Evolutionary conservation across 768 basidiomycete species (phyloP).

Genomic region (Lentinus brumalis): DNA sequence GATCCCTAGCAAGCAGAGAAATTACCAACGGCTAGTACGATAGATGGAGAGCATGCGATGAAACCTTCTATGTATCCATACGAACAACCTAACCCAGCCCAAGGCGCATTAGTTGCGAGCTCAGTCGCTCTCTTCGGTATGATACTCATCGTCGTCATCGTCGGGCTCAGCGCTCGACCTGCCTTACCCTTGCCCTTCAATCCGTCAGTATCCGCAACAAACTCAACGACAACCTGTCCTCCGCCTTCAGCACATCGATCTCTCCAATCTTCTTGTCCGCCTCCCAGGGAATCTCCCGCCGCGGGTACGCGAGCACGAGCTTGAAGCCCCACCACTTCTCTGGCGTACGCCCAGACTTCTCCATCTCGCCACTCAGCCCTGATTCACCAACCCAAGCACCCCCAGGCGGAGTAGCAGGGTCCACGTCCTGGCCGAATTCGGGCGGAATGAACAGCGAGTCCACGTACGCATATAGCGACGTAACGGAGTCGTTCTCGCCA

Average conservation of each 20-base stretch:
- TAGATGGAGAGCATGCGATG: no score
- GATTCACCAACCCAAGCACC: constrained; percentile 33
- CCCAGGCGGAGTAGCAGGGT: constrained; percentile 46
- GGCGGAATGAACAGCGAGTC: constrained; percentile 60
- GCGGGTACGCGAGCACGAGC: constrained; percentile 69
- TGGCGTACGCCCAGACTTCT: constrained; percentile 21
- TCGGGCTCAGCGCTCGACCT: constrained; percentile 26
- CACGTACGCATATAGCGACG: constrained; percentile 71
- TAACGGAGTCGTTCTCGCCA: constrained; percentile 48
- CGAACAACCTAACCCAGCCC: no score
- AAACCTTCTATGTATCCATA: no score
- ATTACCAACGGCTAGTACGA: no score
- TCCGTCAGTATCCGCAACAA: constrained; percentile 30
- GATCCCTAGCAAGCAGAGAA: no score
- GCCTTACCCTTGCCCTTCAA: constrained; percentile 20
- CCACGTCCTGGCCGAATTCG: constrained; percentile 38
- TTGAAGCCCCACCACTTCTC: constrained; percentile 75
- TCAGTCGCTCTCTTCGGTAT: constrained; percentile 21
- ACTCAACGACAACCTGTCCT: constrained; percentile 68
- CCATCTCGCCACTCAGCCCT: constrained; percentile 40
- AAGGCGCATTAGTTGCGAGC: neutral
- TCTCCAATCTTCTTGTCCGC: constrained; percentile 41
- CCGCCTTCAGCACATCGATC: constrained; percentile 54
- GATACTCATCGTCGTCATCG: constrained; percentile 26
- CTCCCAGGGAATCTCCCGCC: constrained; percentile 58